phyloP scores from a whole-genome alignment of 2,329 filamentous ascomycete species.

The Rutstroemia sp. region DNA sequence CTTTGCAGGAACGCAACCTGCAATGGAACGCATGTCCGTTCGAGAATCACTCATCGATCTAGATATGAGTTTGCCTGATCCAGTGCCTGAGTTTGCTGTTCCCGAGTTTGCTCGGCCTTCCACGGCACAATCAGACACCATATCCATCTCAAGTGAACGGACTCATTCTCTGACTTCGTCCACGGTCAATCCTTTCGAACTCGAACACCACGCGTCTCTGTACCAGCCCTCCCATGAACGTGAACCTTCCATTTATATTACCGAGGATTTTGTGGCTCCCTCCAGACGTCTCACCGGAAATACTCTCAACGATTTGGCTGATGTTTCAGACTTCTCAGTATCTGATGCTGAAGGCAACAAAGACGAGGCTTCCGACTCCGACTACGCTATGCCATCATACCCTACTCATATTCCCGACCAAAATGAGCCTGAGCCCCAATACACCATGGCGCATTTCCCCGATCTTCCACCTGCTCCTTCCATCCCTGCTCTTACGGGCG shows the following conservation, averaged over 20 bases:
- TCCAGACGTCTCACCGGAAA: slow-evolving; percentile 16
- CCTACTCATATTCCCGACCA: slow-evolving; percentile 10
- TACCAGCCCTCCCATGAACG: slow-evolving; percentile 33
- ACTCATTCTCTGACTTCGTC: slow-evolving; percentile 47
- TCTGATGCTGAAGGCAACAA: slow-evolving; percentile 22
- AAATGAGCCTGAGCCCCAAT: background rate
- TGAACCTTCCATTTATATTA: slow-evolving; percentile 43
- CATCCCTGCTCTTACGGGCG: slow-evolving; percentile 19
- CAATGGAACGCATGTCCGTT: slow-evolving; percentile 22
- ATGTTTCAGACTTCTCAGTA: slow-evolving; percentile 27
- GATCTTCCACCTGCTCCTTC: slow-evolving; percentile 21
- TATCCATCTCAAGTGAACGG: slow-evolving; percentile 47
- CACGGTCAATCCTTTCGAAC: slow-evolving; percentile 51
- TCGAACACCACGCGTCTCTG: slow-evolving; percentile 54
- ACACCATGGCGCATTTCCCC: slow-evolving; percentile 19
- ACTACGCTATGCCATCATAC: slow-evolving; percentile 14
- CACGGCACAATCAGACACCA: slow-evolving; percentile 26
- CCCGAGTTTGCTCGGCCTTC: slow-evolving; percentile 22
- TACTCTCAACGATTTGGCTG: slow-evolving; percentile 18
- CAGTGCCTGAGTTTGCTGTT: slow-evolving; percentile 21
- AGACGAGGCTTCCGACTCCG: slow-evolving; percentile 15
- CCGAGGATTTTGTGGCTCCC: slow-evolving; percentile 48
- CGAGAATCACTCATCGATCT: slow-evolving; percentile 41
- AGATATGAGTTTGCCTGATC: slow-evolving; percentile 45
- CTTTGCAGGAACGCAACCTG: slow-evolving; percentile 6